Percentiles rank a stretch among this genome's conserved stretches.
Conservation (phyloP, 202 grass and related monocot genomes). For the Miscanthus sacchariflorus region DNA sequence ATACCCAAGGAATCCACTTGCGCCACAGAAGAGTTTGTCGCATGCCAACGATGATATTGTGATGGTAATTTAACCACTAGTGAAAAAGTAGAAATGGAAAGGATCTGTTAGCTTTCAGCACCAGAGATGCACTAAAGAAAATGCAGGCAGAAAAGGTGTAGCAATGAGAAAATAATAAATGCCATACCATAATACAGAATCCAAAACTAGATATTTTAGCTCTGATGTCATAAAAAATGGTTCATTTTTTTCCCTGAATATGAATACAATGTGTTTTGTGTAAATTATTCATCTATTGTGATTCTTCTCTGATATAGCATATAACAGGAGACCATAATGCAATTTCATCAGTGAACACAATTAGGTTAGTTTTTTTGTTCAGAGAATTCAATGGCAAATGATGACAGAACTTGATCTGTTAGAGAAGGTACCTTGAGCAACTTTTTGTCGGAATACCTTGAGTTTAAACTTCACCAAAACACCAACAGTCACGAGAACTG, state of each 20-base stretch:
- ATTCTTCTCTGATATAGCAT: constrained; percentile 27
- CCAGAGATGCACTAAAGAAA: constrained; percentile 26
- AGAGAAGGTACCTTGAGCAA: constrained; percentile 63
- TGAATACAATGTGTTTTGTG: background rate
- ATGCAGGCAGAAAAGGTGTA: background rate
- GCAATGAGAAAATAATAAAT: constrained; percentile 21
- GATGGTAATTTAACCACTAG: constrained; percentile 88
- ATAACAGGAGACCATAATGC: constrained; percentile 4
- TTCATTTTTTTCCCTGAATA: constrained; percentile 22
- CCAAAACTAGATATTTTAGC: constrained; percentile 21
- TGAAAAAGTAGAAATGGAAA: constrained; percentile 46
- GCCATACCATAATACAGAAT: constrained; percentile 30
- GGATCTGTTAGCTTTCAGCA: constrained; percentile 43
- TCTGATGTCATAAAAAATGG: background rate
- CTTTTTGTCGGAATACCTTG: constrained; percentile 83
- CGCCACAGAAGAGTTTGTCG: constrained; percentile 77
- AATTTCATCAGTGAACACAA: constrained; percentile 22
- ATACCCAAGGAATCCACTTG: constrained; percentile 74
- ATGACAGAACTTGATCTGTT: constrained; percentile 31
- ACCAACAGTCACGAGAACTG: constrained; percentile 87
- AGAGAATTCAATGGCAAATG: background rate
- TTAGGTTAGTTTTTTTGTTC: constrained; percentile 5
- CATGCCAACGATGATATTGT: constrained; percentile 78
- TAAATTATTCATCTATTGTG: constrained; percentile 25
- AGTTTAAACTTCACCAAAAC: constrained; percentile 75